Evolutionary conservation across 805 yeast genomes (phyloP), one percentile per base, ranked within the genome.

Genomic region (Candida coquimbonensis): DNA sequence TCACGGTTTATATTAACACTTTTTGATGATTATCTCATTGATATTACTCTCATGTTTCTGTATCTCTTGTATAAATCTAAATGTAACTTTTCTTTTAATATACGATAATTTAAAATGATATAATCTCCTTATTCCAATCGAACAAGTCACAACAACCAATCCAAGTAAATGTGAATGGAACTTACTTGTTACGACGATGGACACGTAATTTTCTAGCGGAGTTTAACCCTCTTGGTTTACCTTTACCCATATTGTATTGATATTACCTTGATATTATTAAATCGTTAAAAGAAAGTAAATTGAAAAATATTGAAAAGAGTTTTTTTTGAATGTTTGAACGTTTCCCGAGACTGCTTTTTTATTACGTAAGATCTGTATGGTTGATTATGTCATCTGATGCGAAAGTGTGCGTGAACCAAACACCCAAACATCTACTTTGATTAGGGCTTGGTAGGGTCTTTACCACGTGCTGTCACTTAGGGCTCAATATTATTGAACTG

Each of bases 171-270:
- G 24, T 21, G 24, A 35, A 34, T 37, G 29, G 42, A 56, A 72
- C 76, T 70, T 68, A 71, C 77, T 93, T 93, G 86, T 90, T 90
- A 78, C 98, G 91, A 78, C 99, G 90, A 90, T 87, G 95, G 76
- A 84, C 89, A 85, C 99, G 90, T 78, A 93, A 87, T 83, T 93
- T 93, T 86, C 99, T 88, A 72, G 99, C 99, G 73, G 99, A 85
- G 88, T 93, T 91, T 76, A 93, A 80, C 75, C 99, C 99, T 87
- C 99, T 88, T 84, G 99, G 99, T 81, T 90, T 90, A 78, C 96
- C 97, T 79, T 86, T 89, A 81, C 97, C 97, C 98, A 91, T 91
- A 70, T 72, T 87, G 75, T 46, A 38, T 34, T 48, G 44, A 40
- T 48, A 48, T 44, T 45, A 41, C 44, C 44, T 43, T 45, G 49